phyloP scores from a whole-genome alignment of 257 asterid species.

The Galeopsis tetrahit region DNA sequence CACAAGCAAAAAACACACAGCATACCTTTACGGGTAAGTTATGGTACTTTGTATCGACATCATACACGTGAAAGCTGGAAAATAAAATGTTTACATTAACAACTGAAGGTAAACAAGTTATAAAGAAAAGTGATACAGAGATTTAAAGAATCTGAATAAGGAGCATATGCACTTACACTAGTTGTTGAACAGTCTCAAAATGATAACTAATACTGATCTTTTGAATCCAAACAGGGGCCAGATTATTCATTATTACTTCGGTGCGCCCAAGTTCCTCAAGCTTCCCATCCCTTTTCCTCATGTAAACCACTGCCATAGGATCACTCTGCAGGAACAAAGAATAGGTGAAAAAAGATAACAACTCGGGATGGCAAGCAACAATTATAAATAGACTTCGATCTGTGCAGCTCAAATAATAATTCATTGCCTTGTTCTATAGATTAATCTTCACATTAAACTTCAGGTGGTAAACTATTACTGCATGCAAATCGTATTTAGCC shows the following conservation, averaged over 20 bases:
- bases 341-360: slow-evolving; percentile 6
- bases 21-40: slow-evolving; percentile 76
- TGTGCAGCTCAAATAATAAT: background rate
- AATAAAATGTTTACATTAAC: slow-evolving; percentile 28
- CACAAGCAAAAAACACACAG: slow-evolving; percentile 4
- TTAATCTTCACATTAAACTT: background rate
- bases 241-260: slow-evolving; percentile 79
- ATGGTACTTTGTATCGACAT: slow-evolving; percentile 71
- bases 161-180: slow-evolving; percentile 55
- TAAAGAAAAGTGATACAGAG: background rate
- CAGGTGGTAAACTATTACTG: background rate
- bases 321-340: slow-evolving; percentile 71
- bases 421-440: background rate
- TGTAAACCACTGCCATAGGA: slow-evolving; percentile 83
- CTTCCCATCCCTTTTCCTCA: slow-evolving; percentile 69
- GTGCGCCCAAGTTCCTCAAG: slow-evolving; percentile 89
- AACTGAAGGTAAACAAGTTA: background rate
- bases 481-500: slow-evolving; percentile 20
- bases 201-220: slow-evolving; percentile 72
- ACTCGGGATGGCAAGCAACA: background rate
- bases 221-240: slow-evolving; percentile 75
- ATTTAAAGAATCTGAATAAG: background rate
- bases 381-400: background rate
- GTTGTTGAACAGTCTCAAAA: slow-evolving; percentile 74
- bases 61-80: slow-evolving; percentile 77